Evolutionary conservation across 306 rosid species (phyloP).

Genomic region (Styphnolobium japonicum): DNA sequence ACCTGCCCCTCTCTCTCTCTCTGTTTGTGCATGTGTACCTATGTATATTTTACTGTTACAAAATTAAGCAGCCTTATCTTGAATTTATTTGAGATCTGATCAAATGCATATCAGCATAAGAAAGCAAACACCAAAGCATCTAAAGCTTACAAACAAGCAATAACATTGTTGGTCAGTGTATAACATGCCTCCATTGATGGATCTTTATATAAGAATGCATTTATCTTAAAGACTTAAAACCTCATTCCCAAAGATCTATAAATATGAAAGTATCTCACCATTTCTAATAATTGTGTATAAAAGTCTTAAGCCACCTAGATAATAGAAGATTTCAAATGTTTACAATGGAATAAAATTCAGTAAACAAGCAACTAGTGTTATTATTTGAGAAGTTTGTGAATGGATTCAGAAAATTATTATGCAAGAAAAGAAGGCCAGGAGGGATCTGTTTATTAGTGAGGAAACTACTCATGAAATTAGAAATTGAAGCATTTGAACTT

Average conservation of each 20-base stretch:
- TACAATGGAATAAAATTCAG: background rate
- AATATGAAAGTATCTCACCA: background rate
- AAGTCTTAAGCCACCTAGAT: background rate
- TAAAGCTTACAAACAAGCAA: background rate
- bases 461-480: slow-evolving; percentile 18
- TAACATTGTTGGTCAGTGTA: background rate
- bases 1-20: no score
- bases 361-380: background rate
- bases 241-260: background rate
- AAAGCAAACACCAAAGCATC: background rate
- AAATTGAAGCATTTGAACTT: slow-evolving; percentile 44
- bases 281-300: background rate
- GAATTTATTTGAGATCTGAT: background rate
- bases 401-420: background rate
- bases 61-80: background rate
- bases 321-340: background rate
- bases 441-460: slow-evolving; percentile 29
- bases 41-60: background rate
- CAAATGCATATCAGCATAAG: background rate
- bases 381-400: background rate
- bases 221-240: background rate
- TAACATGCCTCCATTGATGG: background rate
- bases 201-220: background rate
- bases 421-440: slow-evolving; percentile 7
- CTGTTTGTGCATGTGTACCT: background rate